Evolutionary conservation across 306 rosid species (phyloP), one percentile per base, ranked within the genome.

Genomic region (Echinosophora koreensis): DNA sequence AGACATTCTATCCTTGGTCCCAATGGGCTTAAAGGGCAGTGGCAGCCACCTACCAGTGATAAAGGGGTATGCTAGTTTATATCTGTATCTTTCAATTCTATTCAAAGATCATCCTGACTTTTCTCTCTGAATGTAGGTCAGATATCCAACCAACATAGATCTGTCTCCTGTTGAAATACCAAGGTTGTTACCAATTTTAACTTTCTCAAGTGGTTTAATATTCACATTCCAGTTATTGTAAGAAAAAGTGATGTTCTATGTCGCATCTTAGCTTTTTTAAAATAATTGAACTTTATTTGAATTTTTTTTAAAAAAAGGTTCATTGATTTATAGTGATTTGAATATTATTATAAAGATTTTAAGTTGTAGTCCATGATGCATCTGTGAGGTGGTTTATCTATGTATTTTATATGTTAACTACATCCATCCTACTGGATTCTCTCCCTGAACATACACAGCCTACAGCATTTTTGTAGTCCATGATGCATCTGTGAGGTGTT

Each of bases 1-100:
- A 91, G 83, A 18, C 98, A 95, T 88, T 95, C 98, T 38, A 88
- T 95, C 80, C 78, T 95, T 82, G 98, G 98, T 65, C 97, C 97
- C 17, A 83, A 78, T 66, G 97, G 98, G 71, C 95, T 95, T 78
- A 77, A 69, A 6, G 96, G 97, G 81, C 89, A 88, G 78, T 95
- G 95, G 97, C 88, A 72, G 71, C 87, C 90, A 63, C 97, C 97
- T 81, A 84, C 66, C 47, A 81, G 67, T 83, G 89, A 86, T 73
- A 89, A 79, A 83, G 86, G 89, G 97, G 98, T 95, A 90, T 78
- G 87, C 55, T 82, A 42, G 52, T 73, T 50, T 76, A 66, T 72
- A 22, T 59, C 17, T 41, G 5, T 69, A 64, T 63, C 32, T 76
- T 82, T 59, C 46, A 56, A 66, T 76, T 80, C 75, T 46, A 65